These are phyloP conservation scores for Hygrocybe punicea DNA, from an alignment of 768 basidiomycete species.

Conservation along the genomic window DNA sequence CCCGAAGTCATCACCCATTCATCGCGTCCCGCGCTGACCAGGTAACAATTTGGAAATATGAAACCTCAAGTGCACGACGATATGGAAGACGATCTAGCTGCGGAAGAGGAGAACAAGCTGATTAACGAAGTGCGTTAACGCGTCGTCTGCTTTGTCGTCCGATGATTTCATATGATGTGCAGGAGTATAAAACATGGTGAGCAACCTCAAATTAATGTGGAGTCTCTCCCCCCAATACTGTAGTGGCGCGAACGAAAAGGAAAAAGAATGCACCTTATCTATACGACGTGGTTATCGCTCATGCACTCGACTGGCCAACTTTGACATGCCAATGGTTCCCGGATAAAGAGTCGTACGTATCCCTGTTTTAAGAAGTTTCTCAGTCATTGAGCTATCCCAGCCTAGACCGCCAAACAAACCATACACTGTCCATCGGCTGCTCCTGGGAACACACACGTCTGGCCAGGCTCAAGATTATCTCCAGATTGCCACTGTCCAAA, in stretches of 20 bases:
- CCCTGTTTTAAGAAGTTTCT: background rate
- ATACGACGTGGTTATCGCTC: slow-evolving; percentile 95
- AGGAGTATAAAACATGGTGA: slow-evolving; percentile 89
- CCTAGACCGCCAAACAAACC: slow-evolving; percentile 84
- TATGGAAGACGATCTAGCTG: slow-evolving; percentile 73
- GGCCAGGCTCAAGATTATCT: slow-evolving; percentile 92
- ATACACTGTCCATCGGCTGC: slow-evolving; percentile 91
- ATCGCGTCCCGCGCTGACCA: background rate
- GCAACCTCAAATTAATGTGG: slow-evolving; percentile 5
- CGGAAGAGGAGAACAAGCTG: slow-evolving; percentile 84
- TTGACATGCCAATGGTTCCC: slow-evolving; percentile 99
- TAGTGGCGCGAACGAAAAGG: slow-evolving; percentile 43
- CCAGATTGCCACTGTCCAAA: slow-evolving; percentile 90
- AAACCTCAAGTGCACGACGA: slow-evolving; percentile 55
- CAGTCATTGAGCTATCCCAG: background rate
- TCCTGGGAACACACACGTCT: slow-evolving; percentile 97
- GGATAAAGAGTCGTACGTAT: slow-evolving; percentile 83
- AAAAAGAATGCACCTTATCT: slow-evolving; percentile 98
- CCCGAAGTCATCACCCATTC: background rate
- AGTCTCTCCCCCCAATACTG: background rate
- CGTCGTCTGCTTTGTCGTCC: slow-evolving; percentile 11
- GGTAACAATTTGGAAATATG: slow-evolving; percentile 22
- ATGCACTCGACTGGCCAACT: slow-evolving; percentile 97
- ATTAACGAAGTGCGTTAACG: slow-evolving; percentile 70
- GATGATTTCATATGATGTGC: slow-evolving; percentile 3